Conservation (phyloP, 2,329 filamentous ascomycete species). For the Calonectria leucothoes region DNA sequence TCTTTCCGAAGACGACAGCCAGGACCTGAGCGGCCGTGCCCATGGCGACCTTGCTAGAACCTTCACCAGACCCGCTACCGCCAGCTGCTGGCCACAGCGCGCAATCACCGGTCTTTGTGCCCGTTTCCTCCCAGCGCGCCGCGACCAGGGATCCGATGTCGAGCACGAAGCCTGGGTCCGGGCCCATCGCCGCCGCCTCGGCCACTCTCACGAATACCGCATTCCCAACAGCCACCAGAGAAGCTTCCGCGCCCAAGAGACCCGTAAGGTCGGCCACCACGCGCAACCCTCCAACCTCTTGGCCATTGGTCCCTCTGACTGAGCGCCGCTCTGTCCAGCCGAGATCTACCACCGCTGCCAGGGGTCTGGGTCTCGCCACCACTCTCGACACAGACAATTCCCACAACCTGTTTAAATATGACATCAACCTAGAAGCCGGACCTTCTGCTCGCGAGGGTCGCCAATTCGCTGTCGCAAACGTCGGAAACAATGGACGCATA, state of each 20-base stretch:
- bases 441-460: constrained; percentile 73
- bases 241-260: constrained; percentile 30
- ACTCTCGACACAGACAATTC: constrained; percentile 58
- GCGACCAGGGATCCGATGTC: constrained; percentile 40
- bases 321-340: constrained; percentile 59
- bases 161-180: constrained; percentile 31
- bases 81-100: constrained; percentile 45
- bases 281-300: constrained; percentile 42
- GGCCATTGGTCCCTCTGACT: constrained; percentile 58
- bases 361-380: constrained; percentile 48
- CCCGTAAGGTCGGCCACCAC: constrained; percentile 33
- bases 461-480: constrained; percentile 84
- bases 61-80: constrained; percentile 39
- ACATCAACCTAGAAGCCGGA: constrained; percentile 69
- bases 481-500: constrained; percentile 85
- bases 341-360: constrained; percentile 41
- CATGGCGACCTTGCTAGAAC: constrained; percentile 43
- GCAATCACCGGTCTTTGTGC: constrained; percentile 33
- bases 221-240: constrained; percentile 16
- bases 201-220: background rate
- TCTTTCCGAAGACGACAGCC: constrained; percentile 31
- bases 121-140: constrained; percentile 28
- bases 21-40: constrained; percentile 33
- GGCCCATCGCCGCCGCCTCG: constrained; percentile 21
- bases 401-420: constrained; percentile 53